Base-by-base conservation (phyloP, 2,329 filamentous ascomycete species). In the Trichoderma citrinoviride region DNA sequence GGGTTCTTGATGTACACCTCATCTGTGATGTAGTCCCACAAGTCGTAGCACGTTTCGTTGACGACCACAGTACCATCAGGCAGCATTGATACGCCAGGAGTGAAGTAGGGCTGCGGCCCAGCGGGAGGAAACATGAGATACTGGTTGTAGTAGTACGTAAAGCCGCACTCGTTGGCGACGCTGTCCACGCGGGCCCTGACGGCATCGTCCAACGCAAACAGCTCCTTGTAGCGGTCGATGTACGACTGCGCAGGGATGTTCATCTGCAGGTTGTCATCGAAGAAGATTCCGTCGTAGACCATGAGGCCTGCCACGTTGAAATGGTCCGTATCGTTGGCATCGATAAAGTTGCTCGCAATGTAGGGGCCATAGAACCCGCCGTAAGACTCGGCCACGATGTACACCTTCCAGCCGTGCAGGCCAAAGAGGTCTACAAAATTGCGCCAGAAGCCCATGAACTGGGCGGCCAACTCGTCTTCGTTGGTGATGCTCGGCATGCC, bases 401-500 rank as follows among this genome's bases (percentile, higher is more conserved):
- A 94, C 10, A 92, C 83, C 68, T 90, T 90, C 70, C 84, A 86
- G 14, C 83, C 83, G 21, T 90, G 82, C 71, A 92, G 80, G n/a
- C 77, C 80, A 69, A 93, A 93, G 0, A 87, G 87, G 40, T 90
- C 81, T 65, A 92, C 78, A 70, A 92, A 93, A 77, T 92, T 92
- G 78, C 89, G 88, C 82, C 87, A 93, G 77, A 92, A 95, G 56
- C 89, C 89, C 17, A 90, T 80, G 73, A 94, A 92, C 69, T 93
- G 85, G n/a, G 78, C 76, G 0, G 89, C 89, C 1, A 90, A 81
- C 68, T 92, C 89, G 33, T 86, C 83, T 68, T 92, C 87, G 69
- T 83, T 85, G 4, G 80, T 86, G 10, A 89, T 89, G 0, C 83
- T 90, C 3, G 86, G 80, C 0, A 77, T 84, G 15, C 90, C 90